These are phyloP conservation scores for Xylaria cubensis DNA, from an alignment of 495 filamentous ascomycete genomes.

Conservation along the genomic window DNA sequence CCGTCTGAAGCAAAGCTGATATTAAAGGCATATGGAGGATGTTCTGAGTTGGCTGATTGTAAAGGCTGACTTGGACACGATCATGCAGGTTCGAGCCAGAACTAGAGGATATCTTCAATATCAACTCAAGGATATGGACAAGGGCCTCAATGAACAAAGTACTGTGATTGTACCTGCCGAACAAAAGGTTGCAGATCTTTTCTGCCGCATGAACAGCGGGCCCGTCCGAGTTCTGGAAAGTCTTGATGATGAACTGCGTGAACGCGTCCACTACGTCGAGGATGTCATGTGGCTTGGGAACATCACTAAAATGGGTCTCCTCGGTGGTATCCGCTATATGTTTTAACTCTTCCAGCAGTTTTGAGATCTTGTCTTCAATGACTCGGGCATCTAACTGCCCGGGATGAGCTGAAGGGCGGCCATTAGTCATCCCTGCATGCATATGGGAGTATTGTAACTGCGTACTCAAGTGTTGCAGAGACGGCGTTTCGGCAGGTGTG, in stretches of 20 bases:
- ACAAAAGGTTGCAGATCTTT: conserved; percentile 74
- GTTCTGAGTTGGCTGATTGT: conserved; percentile 69
- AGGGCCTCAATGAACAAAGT: conserved; percentile 81
- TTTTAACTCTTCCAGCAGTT: conserved; percentile 73
- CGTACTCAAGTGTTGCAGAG: conserved; percentile 67
- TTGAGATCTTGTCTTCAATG: conserved; percentile 69
- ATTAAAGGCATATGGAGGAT: conserved; percentile 82
- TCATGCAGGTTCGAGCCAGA: conserved; percentile 74
- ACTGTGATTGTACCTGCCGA: conserved; percentile 52
- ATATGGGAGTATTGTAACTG: conserved; percentile 68
- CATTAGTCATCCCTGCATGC: conserved; percentile 54
- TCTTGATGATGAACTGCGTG: conserved; percentile 60
- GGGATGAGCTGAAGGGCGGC: conserved; percentile 61
- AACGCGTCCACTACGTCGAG: conserved; percentile 67
- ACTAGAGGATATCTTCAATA: conserved; percentile 74
- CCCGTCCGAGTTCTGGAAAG: conserved; percentile 65
- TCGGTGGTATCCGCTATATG: conserved; percentile 66
- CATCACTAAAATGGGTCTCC: conserved; percentile 73
- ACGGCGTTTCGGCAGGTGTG: conserved; percentile 81
- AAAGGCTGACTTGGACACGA: conserved; percentile 70
- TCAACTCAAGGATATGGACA: conserved; percentile 76
- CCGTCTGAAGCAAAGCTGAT: conserved; percentile 69
- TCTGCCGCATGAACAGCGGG: conserved; percentile 71
- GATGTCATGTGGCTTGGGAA: conserved; percentile 68
- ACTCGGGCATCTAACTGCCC: conserved; percentile 70